Conservation (phyloP, 106 monocot species). For the Platanthera zijinensis region DNA sequence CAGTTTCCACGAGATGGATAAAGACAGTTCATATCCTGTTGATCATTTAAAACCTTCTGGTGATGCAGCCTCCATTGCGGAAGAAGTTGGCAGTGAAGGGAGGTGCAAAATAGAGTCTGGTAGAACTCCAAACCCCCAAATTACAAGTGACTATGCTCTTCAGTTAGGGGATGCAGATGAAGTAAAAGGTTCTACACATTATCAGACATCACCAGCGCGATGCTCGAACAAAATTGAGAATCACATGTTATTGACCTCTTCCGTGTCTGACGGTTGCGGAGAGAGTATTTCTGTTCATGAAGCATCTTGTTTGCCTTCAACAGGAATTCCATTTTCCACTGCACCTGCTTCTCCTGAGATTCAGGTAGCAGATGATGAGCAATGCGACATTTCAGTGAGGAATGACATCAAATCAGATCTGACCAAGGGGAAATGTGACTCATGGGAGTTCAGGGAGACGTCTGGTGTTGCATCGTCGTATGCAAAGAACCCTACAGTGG, state of each 20-base stretch:
- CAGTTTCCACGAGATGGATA: slow-evolving; percentile 10
- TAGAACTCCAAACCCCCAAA: not conserved
- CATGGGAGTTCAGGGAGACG: slow-evolving; percentile 2
- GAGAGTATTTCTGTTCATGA: slow-evolving; percentile 13
- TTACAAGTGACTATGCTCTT: not conserved
- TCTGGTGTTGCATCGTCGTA: slow-evolving; percentile 6
- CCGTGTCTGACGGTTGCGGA: slow-evolving; percentile 9
- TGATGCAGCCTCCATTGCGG: not conserved
- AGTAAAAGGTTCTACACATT: not conserved
- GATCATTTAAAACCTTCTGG: slow-evolving; percentile 2
- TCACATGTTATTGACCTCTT: not conserved
- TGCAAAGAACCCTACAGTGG: slow-evolving; percentile 5
- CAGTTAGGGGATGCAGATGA: not conserved
- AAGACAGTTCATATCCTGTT: not conserved
- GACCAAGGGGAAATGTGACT: slow-evolving; percentile 17
- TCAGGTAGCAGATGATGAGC: slow-evolving; percentile 17
- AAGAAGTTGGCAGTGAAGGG: not conserved
- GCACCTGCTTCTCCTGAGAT: not conserved
- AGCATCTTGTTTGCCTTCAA: slow-evolving; percentile 19
- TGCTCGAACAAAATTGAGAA: not conserved
- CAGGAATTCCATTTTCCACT: not conserved
- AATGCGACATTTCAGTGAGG: slow-evolving; percentile 15
- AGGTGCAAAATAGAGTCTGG: slow-evolving; percentile 6
- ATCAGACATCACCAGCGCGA: not conserved
- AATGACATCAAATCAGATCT: slow-evolving; percentile 1